Base-by-base conservation (phyloP, 305 asterid species). In the Rubia peregrina region DNA sequence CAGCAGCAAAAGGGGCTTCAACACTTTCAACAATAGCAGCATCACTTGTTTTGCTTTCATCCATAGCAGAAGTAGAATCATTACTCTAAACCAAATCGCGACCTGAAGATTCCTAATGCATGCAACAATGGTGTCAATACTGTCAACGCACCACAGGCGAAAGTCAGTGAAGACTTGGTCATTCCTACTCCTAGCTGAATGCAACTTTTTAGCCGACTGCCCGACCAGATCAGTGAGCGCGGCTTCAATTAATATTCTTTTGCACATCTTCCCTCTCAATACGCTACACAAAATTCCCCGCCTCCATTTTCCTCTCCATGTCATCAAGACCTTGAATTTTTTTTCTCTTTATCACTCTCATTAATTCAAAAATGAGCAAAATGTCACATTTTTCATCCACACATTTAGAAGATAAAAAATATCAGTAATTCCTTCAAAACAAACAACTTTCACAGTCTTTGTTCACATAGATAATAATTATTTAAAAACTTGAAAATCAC, bases 161-260 rank as follows among this genome's bases (percentile, higher is more conserved):
- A 94, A 84, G 71, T 89, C 98, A 44, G 98, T 93, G 76, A 86
- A 87, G 71, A 91, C 98, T 89, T 93, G 97, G 83, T 93, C 98
- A 17, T 93, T 91, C 63, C 97, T 80, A 75, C 97, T 94, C 65
- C 98, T 86, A 0, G 97, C 98, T 55, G 98, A 91, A 76, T 94
- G 98, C 42, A 94, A 96, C 85, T 91, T 94, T 84, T 94, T 94
- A 2, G 98, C 98, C 30, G 98, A 90, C 81, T 94, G 97, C 7
- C 98, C 98, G 73, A 94, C 87, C 74, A 94, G 80, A 80, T 94
- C 97, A 1, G 96, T 94, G 43, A 94, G 98, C 0, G 96, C 86
- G 46, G 98, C 98, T 83, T 94, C 98, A n/a, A n/a, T n/a, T n/a
- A 53, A 94, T 94, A 79, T 94, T 94, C 98, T 91, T 94, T 78